phyloP scores from a whole-genome alignment of 164 flowering plant genomes.

The Taxillus chinensis region DNA sequence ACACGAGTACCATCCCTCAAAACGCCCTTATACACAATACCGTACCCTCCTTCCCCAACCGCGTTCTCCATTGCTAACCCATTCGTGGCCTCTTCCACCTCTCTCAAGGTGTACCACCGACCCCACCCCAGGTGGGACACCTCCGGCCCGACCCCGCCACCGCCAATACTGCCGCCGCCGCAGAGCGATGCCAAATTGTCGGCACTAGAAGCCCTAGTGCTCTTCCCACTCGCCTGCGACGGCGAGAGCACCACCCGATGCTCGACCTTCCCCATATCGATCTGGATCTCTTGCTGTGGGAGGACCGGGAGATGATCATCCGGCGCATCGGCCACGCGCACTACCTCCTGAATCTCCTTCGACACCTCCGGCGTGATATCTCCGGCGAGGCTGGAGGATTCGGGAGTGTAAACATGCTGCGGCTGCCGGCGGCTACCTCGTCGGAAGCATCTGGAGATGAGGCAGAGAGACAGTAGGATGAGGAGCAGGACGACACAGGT shows the following conservation, averaged over 20 bases:
- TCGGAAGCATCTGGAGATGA: constrained; percentile 50
- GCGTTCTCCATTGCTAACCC: constrained; percentile 86
- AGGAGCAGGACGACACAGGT: constrained; percentile 64
- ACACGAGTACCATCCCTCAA: constrained; percentile 61
- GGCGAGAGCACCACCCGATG: constrained; percentile 70
- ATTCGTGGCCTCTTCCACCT: constrained; percentile 79
- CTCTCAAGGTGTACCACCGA: constrained; percentile 88
- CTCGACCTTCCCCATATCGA: constrained; percentile 78
- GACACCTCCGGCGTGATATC: constrained; percentile 44
- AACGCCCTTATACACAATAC: constrained; percentile 82
- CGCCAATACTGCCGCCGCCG: constrained; percentile 31
- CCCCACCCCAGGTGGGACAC: constrained; percentile 99
- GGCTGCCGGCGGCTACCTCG: constrained; percentile 8
- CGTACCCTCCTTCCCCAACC: constrained; percentile 98
- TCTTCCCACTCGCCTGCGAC: constrained; percentile 61
- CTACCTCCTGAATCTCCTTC: constrained; percentile 72
- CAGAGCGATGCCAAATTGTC: constrained; percentile 11
- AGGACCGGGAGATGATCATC: constrained; percentile 7
- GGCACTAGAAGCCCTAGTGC: constrained; percentile 37
- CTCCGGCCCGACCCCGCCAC: constrained; percentile 47
- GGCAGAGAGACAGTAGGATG: constrained; percentile 68
- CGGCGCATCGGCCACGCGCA: constrained; percentile 27
- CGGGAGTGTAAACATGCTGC: background rate
- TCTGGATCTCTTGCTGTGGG: constrained; percentile 64
- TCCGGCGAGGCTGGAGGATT: background rate